Percentiles rank a stretch among this genome's conserved stretches.
Conservation (phyloP, 768 basidiomycete species). For the Boletus vinaceobasis region DNA sequence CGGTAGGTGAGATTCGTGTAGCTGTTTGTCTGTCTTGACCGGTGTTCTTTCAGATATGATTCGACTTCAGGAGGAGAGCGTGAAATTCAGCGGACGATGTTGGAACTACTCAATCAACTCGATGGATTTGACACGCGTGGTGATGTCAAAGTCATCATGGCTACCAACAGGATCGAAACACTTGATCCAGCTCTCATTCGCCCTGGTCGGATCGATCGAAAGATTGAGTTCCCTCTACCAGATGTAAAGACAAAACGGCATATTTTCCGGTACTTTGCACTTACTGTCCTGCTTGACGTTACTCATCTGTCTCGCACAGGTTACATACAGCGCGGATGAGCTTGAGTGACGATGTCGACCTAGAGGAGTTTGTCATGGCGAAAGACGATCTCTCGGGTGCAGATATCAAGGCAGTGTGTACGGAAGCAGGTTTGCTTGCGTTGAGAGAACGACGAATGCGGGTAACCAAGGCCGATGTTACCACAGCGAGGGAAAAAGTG, state of each 20-base stretch:
- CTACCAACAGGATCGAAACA: slow-evolving; percentile 96
- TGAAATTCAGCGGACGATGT: slow-evolving; percentile 98
- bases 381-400: slow-evolving; percentile 97
- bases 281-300: not conserved
- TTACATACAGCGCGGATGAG: slow-evolving; percentile 96
- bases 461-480: slow-evolving; percentile 89
- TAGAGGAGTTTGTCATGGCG: slow-evolving; percentile 92
- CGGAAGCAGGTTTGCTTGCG: slow-evolving; percentile 95
- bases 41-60: slow-evolving; percentile 65
- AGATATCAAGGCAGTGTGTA: slow-evolving; percentile 98
- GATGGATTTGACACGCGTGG: slow-evolving; percentile 99
- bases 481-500: slow-evolving; percentile 91
- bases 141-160: slow-evolving; percentile 99
- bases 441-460: slow-evolving; percentile 93
- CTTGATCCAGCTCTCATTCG: slow-evolving; percentile 97
- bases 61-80: slow-evolving; percentile 98
- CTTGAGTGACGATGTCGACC: slow-evolving; percentile 79
- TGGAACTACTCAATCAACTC: slow-evolving; percentile 96
- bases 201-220: slow-evolving; percentile 96
- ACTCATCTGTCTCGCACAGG: slow-evolving; percentile 35
- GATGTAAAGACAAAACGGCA: slow-evolving; percentile 99
- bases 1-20: slow-evolving; percentile 50
- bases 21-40: slow-evolving; percentile 3
- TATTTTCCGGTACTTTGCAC: slow-evolving; percentile 75
- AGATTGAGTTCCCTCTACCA: slow-evolving; percentile 97